These are phyloP conservation scores for Blakeslea trispora DNA, from an alignment of 371 early-diverging fungal genomes.

Conservation along the genomic window DNA sequence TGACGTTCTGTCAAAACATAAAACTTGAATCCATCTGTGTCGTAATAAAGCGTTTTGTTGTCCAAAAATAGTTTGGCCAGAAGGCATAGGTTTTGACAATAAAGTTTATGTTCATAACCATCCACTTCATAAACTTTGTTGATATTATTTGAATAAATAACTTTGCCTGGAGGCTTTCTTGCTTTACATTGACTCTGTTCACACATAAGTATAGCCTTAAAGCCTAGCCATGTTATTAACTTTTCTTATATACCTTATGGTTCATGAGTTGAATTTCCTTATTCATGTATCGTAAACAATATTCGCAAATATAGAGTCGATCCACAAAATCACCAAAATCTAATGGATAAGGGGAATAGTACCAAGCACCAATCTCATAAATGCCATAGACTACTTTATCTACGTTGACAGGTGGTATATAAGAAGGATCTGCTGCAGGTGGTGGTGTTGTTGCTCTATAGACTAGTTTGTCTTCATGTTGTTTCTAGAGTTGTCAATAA, in stretches of 20 bases:
- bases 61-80: conserved; percentile 96
- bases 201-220: no score
- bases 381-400: conserved; percentile 64
- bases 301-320: conserved; percentile 87
- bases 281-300: conserved; percentile 77
- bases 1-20: conserved; percentile 88
- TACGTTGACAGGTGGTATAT: conserved; percentile 42
- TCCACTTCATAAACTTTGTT: conserved; percentile 91
- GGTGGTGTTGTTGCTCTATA: conserved; percentile 19
- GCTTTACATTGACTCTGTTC: conserved; percentile 57
- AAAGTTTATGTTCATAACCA: conserved; percentile 85
- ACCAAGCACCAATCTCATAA: conserved; percentile 86
- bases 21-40: conserved; percentile 97
- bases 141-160: conserved; percentile 80
- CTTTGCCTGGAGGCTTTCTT: conserved; percentile 84
- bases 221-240: no score
- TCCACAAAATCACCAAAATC: conserved; percentile 69
- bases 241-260: conserved; percentile 58
- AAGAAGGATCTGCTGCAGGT: conserved; percentile 22
- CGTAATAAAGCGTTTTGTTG: conserved; percentile 98
- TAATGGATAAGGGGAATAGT: conserved; percentile 93
- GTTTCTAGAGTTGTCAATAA: background rate
- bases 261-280: conserved; percentile 44
- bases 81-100: conserved; percentile 95
- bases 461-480: conserved; percentile 16